These are phyloP conservation scores for Liquidambar formosana DNA, from an alignment of 164 flowering plant species.

Conservation along the genomic window DNA sequence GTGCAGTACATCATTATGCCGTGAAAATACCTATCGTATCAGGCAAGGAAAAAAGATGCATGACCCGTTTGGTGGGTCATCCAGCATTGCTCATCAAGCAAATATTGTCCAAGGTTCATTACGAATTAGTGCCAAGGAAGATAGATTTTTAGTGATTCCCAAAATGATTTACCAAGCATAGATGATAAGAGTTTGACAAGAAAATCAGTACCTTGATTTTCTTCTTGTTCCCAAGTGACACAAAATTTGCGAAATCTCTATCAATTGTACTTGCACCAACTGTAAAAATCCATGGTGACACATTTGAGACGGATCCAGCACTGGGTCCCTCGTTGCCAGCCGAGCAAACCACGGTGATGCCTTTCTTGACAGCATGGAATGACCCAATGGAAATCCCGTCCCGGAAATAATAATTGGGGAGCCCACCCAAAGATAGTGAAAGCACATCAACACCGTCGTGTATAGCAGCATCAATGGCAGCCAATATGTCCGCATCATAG, in stretches of 20 bases:
- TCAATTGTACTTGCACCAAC: constrained; percentile 76
- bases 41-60: too few relatives aligned
- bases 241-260: constrained; percentile 38
- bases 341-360: constrained; percentile 51
- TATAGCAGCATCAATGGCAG: constrained; percentile 60
- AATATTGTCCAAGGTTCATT: too few relatives aligned
- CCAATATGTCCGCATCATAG: constrained; percentile 40
- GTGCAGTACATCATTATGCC: too few relatives aligned
- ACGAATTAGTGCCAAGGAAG: too few relatives aligned
- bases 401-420: constrained; percentile 27
- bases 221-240: constrained; percentile 44
- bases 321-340: constrained; percentile 67
- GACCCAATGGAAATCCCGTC: constrained; percentile 60
- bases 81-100: too few relatives aligned
- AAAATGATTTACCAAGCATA: too few relatives aligned
- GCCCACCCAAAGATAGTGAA: constrained; percentile 46
- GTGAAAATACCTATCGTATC: too few relatives aligned
- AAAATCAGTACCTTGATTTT: constrained; percentile 23
- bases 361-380: constrained; percentile 63
- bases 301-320: constrained; percentile 37
- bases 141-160: too few relatives aligned
- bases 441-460: constrained; percentile 57
- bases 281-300: constrained; percentile 68
- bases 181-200: too few relatives aligned
- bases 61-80: too few relatives aligned